Evolutionary conservation across 1,284 basidiomycete genomes (phyloP).

Genomic region (Grifola frondosa): DNA sequence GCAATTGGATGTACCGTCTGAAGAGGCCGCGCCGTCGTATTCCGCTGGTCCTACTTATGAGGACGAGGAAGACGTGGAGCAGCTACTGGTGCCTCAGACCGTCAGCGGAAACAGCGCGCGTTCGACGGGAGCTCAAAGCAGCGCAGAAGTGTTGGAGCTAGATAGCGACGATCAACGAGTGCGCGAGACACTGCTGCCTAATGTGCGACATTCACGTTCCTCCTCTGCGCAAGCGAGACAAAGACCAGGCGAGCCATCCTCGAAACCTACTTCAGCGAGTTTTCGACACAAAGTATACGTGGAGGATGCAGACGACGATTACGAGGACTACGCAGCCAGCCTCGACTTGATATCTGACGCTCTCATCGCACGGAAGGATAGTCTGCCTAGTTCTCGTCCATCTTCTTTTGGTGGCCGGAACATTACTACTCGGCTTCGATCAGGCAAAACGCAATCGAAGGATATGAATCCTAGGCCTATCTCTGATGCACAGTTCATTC

Average conservation of each 20-base stretch:
- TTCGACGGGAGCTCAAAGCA: not conserved
- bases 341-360: conserved; percentile 6
- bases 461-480: not conserved
- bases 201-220: not conserved
- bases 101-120: not conserved
- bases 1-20: too few relatives aligned
- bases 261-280: not conserved
- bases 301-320: conserved; percentile 5
- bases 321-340: conserved; percentile 7
- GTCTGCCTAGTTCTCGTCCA: not conserved
- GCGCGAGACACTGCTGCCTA: conserved; percentile 1
- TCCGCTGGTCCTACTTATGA: conserved; percentile 2
- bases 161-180: conserved; percentile 18
- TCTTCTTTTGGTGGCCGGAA: not conserved
- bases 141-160: not conserved
- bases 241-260: not conserved
- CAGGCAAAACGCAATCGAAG: not conserved
- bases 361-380: not conserved
- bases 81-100: not conserved
- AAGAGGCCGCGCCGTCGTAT: too few relatives aligned
- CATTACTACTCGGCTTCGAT: not conserved
- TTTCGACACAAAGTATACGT: not conserved
- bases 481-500: not conserved
- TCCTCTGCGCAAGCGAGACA: not conserved
- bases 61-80: conserved; percentile 8